Base-by-base conservation (phyloP, 208 protist species). In the Leptomonas pyrrhocoris region DNA sequence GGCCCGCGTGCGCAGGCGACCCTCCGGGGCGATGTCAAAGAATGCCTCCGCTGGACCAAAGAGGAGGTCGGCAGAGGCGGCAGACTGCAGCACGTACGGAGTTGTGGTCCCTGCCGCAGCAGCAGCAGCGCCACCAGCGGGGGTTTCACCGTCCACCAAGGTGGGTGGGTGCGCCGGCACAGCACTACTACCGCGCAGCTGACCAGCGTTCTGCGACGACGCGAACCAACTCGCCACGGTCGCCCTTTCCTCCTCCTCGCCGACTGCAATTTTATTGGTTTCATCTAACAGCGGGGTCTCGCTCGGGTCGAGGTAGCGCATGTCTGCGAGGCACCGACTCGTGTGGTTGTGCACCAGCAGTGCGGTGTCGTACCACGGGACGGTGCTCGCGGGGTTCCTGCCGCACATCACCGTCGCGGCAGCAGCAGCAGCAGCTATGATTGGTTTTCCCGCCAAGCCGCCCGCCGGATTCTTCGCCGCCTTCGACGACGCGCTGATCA, bases 31-130 rank as follows among this genome's bases (percentile, higher is more conserved):
- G 27, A 81, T 62, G 42, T 74, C 43, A 57, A 89, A 84, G 57
- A 89, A 89, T 0, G 63, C 73, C 66, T 86, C 84, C 18, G 84
- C 84, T 21, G 71, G 80, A 40, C 64, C 67, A 60, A 89, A 89
- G 27, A 89, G 59, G 21, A 89, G 72, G 42, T 83, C 80, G 0
- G 74, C 68, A n/a, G 80, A 82, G 15, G 79, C 73, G 34, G 57
- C 73, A 1, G 60, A 43, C 66, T 79, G 73, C 31, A 79, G 51
- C 30, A 71, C 58, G 40, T 60, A 79, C 57, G 65, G 73, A 7
- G 73, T 65, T 23, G 60, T 40, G 4, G 58, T 31, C 0, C 18
- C 28, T 13, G 38, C 9, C 4, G 56, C 19, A 7, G 56, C 4
- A 5, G 34, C 1, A 13, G 38, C 13, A 4, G 16, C 56, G 28